Evolutionary conservation across 2,329 filamentous ascomycete genomes (phyloP), one percentile per base, ranked within the genome.

Genomic region (Cercospora citrullina): DNA sequence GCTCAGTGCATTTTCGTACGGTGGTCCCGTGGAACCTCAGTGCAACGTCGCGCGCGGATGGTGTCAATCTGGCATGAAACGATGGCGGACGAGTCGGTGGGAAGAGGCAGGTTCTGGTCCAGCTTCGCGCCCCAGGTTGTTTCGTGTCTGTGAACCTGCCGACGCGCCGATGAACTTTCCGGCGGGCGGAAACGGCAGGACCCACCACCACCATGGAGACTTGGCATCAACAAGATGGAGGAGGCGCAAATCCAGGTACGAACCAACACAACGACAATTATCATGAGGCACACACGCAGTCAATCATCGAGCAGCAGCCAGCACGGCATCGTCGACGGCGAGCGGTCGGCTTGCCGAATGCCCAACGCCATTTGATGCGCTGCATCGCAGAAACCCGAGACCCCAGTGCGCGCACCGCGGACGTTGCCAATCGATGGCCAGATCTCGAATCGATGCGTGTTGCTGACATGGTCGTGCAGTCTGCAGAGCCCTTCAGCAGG

Each of bases 31-130:
- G 55, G 26, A n/a, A 59, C 23, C 48, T 3, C 48, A 26, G 48
- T 55, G 48, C 48, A 26, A 55, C 48, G 48, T 55, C 21, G 16
- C 48, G 48, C 48, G 23, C 48, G 23, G 10, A 8, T 28, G 48
- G 48, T 28, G 31, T 36, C 30, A n/a, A 59, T 31, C 55, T 18
- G 28, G 28, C n/a, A 36, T 36, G 55, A 12, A 36, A 31, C 55
- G 16, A 31, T 6, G 55, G 30, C 30, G 55, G n/a, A 59, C n/a
- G 55, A 59, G 55, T 59, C 55, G 55, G 55, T 59, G 30, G n/a
- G 30, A 33, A n/a, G 28, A n/a, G 30, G 28, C 14, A 59, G 28
- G 28, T 21, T 8, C 53, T 30, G 23, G 14, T 55, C 10, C 45
- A 48, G 45, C 5, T 26, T 53, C 12, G 48, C 48, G 42, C n/a